phyloP scores from a whole-genome alignment of 306 rosid genomes.

The Echinosophora koreensis region DNA sequence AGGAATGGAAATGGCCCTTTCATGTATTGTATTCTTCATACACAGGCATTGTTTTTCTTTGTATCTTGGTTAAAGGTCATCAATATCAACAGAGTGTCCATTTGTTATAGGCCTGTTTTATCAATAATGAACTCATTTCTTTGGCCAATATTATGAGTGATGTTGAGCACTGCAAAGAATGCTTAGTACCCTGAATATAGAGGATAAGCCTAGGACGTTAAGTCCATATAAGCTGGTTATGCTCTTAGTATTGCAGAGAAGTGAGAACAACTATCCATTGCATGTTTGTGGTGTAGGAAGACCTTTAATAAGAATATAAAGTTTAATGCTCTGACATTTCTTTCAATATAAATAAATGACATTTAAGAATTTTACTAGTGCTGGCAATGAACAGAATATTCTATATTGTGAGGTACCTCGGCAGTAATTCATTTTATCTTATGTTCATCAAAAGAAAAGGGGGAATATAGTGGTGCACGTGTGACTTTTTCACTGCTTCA shows the following conservation, averaged over 20 bases:
- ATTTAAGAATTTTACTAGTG: conserved; percentile 20
- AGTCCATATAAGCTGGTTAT: conserved; percentile 9
- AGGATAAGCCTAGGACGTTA: conserved; percentile 3
- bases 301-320: conserved; percentile 17
- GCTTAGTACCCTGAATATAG: conserved; percentile 7
- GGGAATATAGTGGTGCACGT: background rate
- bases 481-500: background rate
- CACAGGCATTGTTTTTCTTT: conserved; percentile 9
- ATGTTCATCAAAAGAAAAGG: background rate
- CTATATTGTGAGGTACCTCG: background rate
- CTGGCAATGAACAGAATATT: background rate
- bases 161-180: background rate
- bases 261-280: conserved; percentile 19
- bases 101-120: conserved; percentile 21
- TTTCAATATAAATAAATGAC: conserved; percentile 11
- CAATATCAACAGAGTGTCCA: background rate
- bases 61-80: conserved; percentile 15
- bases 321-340: background rate
- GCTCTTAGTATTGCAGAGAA: conserved; percentile 27
- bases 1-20: conserved; percentile 18
- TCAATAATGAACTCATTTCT: conserved; percentile 2
- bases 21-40: conserved; percentile 2
- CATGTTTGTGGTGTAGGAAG: conserved; percentile 8
- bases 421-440: background rate
- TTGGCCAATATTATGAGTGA: background rate